Percentiles rank a stretch among this genome's conserved stretches.
These are phyloP conservation scores for Paralagenidium karlingii DNA, from an alignment of 352 stramenopile genomes.

Conservation along the genomic window DNA sequence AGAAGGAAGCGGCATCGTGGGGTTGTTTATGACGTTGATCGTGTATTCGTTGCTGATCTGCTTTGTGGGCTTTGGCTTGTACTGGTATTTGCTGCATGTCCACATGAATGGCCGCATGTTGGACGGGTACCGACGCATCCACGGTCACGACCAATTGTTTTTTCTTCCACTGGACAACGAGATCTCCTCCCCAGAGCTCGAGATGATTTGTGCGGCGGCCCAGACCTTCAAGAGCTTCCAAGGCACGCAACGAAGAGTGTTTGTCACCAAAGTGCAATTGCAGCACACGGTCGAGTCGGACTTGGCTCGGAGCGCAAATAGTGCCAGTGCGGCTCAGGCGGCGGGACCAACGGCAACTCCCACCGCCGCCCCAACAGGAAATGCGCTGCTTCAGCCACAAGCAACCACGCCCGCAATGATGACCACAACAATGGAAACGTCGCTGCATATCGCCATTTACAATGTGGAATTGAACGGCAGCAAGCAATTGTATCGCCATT, in stretches of 20 bases:
- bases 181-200: slow-evolving; percentile 64
- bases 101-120: slow-evolving; percentile 88
- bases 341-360: no score
- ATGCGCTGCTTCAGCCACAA: no score
- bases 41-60: slow-evolving; percentile 55
- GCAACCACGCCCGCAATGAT: no score
- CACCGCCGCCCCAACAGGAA: no score
- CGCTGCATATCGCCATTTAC: slow-evolving; percentile 78
- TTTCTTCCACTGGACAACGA: slow-evolving; percentile 86
- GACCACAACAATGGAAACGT: no score
- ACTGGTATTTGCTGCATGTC: slow-evolving; percentile 72
- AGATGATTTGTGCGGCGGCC: no score
- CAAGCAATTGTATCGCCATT: slow-evolving; percentile 72
- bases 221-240: no score
- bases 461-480: slow-evolving; percentile 40
- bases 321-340: no score
- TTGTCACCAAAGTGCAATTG: no score
- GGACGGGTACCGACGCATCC: slow-evolving; percentile 71
- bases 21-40: slow-evolving; percentile 64
- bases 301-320: no score
- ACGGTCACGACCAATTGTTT: slow-evolving; percentile 53
- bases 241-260: slow-evolving; percentile 55
- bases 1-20: slow-evolving; percentile 68
- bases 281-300: no score
- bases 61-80: slow-evolving; percentile 36